Conservation (phyloP, 768 basidiomycete species). For the Suillus weaverae region DNA sequence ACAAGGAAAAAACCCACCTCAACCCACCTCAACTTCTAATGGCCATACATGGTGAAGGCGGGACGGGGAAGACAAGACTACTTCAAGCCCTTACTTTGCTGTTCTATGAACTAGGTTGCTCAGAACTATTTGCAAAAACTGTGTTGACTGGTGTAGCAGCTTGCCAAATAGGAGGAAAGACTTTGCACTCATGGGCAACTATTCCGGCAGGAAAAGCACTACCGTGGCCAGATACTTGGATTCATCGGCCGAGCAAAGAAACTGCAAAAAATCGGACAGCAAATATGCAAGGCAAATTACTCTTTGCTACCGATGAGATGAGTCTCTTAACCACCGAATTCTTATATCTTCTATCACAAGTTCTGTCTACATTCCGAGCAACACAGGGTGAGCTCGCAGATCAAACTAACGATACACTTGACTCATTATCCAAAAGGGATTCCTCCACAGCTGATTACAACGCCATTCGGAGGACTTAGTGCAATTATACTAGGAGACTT, state of each 20-base stretch:
- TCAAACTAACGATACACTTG: too few species aligned
- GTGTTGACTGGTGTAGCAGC: background rate
- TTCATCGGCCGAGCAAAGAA: background rate
- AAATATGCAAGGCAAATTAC: background rate
- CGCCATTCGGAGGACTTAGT: slow-evolving; percentile 38
- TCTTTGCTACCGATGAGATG: slow-evolving; percentile 18
- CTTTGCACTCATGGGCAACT: background rate
- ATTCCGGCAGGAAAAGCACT: background rate
- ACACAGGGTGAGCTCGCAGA: slow-evolving; percentile 19
- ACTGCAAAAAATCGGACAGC: accelerated
- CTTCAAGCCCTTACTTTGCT: slow-evolving; percentile 37
- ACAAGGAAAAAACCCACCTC: too few species aligned
- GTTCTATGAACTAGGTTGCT: slow-evolving; percentile 21
- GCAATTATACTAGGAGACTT: slow-evolving; percentile 43
- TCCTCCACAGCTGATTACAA: background rate
- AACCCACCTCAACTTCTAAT: slow-evolving; percentile 34
- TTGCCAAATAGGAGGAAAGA: background rate
- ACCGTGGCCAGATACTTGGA: background rate
- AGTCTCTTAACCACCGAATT: slow-evolving; percentile 39
- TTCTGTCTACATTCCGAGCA: slow-evolving; percentile 18
- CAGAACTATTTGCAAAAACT: background rate
- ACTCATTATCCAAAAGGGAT: background rate
- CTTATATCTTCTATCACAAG: slow-evolving; percentile 36
- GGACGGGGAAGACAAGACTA: slow-evolving; percentile 5
- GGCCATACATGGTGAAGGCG: slow-evolving; percentile 40